Evolutionary conservation across 108 stramenopile genomes (phyloP), one percentile per base, ranked within the genome.

Genomic region (Conticribra weissflogii): DNA sequence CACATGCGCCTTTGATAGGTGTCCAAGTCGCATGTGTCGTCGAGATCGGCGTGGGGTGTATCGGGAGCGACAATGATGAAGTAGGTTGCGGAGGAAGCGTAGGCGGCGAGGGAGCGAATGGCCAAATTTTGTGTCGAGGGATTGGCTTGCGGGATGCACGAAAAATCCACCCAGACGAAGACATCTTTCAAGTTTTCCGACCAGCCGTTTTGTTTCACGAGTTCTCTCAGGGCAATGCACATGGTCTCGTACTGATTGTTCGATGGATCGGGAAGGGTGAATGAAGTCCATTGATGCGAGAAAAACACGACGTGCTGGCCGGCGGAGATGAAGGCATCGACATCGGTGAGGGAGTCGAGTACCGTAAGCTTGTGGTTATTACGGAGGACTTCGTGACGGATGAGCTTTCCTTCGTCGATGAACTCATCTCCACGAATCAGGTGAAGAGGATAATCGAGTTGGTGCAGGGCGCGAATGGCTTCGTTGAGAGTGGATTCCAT

Each of bases 401-500:
- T 55, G 12, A 77, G 53, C 41, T 71, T 77, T 30, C 52, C 69
- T 28, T 72, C 69, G 17, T 23, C 36, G n/a, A 71, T 24, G 31
- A 77, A 77, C 34, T 77, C 76, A 62, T 71, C 69, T 18, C 69
- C 76, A 2, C 76, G 69, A 0, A 77, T 47, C 9, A 77, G 76
- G 54, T 77, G 76, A 21, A 77, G 76, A 3, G 76, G 76, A 59
- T 77, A 77, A 49, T 77, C 76, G 2, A 77, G 70, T 41, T 71
- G 63, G 51, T 71, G 56, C 2, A 77, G 52, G 2, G 76, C 69
- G 31, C 76, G 32, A 0, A 71, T 59, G 0, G 76, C 62, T 41
- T 77, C 76, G 36, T 77, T 71, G 0, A 77, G 62, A 5, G 76
- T 77, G n/a, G 63, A 31, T 23, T 77, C 76, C 76, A 77, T 77